These are phyloP conservation scores for Tricladium varicosporioides DNA, from an alignment of 2,329 filamentous ascomycete species.

Conservation along the genomic window DNA sequence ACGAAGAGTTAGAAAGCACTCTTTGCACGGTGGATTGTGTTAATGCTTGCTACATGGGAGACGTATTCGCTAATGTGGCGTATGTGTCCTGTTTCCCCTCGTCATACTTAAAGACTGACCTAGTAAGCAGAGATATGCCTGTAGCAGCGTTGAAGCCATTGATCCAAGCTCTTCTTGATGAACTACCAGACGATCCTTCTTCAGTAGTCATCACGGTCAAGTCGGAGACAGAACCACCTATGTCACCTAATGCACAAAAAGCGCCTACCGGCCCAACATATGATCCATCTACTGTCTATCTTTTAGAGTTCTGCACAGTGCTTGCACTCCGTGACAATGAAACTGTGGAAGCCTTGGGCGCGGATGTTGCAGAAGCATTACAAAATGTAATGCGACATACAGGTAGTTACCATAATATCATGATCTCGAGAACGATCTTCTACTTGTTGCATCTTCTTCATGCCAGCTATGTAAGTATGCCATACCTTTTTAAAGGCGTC, in stretches of 20 bases:
- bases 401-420: slow-evolving; percentile 74
- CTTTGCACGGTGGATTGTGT: slow-evolving; percentile 93
- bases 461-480: slow-evolving; percentile 72
- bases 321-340: slow-evolving; percentile 74
- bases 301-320: slow-evolving; percentile 87
- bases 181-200: slow-evolving; percentile 83
- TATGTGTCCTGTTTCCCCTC: slow-evolving; percentile 42
- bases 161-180: slow-evolving; percentile 71
- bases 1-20: slow-evolving; percentile 95
- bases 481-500: too few relatives aligned
- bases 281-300: slow-evolving; percentile 81
- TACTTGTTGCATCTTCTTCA: slow-evolving; percentile 82
- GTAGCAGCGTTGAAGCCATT: slow-evolving; percentile 57
- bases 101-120: slow-evolving; percentile 14
- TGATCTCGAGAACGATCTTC: slow-evolving; percentile 79
- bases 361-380: slow-evolving; percentile 76
- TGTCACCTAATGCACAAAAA: slow-evolving; percentile 60
- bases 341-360: slow-evolving; percentile 71
- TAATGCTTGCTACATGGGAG: slow-evolving; percentile 80
- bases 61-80: slow-evolving; percentile 80
- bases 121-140: slow-evolving; percentile 54
- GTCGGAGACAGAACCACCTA: slow-evolving; percentile 68
- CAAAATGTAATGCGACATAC: slow-evolving; percentile 80
- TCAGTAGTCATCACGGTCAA: slow-evolving; percentile 86
- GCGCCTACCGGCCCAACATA: slow-evolving; percentile 61